Evolutionary conservation across 371 early-diverging fungal genomes (phyloP).

Genomic region (Mortierella sp.): DNA sequence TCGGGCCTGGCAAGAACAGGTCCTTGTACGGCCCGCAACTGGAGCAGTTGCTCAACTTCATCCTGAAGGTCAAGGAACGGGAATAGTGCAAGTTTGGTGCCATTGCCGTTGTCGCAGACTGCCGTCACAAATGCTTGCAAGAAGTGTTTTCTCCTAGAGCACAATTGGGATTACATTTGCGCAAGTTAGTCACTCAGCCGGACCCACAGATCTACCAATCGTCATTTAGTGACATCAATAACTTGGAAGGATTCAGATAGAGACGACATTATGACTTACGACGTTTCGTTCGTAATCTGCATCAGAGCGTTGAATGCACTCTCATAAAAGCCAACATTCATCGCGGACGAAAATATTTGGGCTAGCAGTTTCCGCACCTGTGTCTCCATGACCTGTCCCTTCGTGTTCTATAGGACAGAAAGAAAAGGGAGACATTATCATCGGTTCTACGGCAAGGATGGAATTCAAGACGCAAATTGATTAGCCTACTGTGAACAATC

Average conservation of each 20-base stretch:
- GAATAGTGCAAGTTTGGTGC: slow-evolving; percentile 31
- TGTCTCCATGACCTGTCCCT: slow-evolving; percentile 13
- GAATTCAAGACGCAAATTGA: too few relatives aligned
- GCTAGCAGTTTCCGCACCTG: slow-evolving; percentile 15
- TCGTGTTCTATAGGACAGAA: slow-evolving; percentile 11
- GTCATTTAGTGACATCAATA: too few relatives aligned
- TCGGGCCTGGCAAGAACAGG: slow-evolving; percentile 25
- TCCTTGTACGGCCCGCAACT: slow-evolving; percentile 17
- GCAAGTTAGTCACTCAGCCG: too few relatives aligned
- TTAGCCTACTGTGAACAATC: neutral
- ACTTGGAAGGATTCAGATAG: too few relatives aligned
- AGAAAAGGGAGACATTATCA: neutral
- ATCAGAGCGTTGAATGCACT: slow-evolving; percentile 42
- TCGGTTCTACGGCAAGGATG: too few relatives aligned
- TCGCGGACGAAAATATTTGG: slow-evolving; percentile 21
- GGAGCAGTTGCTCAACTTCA: slow-evolving; percentile 38
- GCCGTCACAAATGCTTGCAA: slow-evolving; percentile 17
- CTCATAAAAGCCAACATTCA: slow-evolving; percentile 24
- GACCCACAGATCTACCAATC: too few relatives aligned
- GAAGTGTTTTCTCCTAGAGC: slow-evolving; percentile 28
- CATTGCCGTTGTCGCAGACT: slow-evolving; percentile 28
- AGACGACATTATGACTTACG: too few relatives aligned
- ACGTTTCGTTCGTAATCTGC: slow-evolving; percentile 16
- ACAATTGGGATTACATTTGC: too few relatives aligned
- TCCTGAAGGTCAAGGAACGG: slow-evolving; percentile 33